A percentile compares a stretch with the other conserved stretches of the same genome.
Conservation (phyloP, 2,329 filamentous ascomycete genomes). For the Cladosporium colombiae region DNA sequence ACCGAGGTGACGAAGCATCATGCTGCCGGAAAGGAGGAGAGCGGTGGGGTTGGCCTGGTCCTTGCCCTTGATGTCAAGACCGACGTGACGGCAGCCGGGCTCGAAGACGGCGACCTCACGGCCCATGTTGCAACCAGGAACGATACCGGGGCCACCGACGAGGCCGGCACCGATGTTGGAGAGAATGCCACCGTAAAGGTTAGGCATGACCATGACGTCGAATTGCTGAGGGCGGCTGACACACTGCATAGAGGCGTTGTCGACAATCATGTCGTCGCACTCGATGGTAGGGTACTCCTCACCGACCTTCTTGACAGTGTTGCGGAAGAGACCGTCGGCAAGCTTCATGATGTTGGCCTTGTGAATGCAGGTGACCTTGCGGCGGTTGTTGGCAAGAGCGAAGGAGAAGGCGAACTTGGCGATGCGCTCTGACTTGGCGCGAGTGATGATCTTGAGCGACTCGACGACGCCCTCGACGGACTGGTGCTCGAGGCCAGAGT, state of each 20-base stretch:
- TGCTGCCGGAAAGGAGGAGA: constrained; percentile 89
- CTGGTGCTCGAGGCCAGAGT: constrained; percentile 98
- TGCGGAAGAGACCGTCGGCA: constrained; percentile 96
- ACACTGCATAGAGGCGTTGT: constrained; percentile 99
- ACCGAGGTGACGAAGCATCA: constrained; percentile 95
- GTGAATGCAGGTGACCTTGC: constrained; percentile 99
- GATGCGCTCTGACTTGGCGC: constrained; percentile 98
- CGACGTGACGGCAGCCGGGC: constrained; percentile 98
- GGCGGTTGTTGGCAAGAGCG: constrained; percentile 95
- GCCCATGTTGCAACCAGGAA: constrained; percentile 99
- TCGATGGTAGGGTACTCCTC: constrained; percentile 95
- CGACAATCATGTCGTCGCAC: constrained; percentile 99
- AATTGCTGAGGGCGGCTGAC: constrained; percentile 96
- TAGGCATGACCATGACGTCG: constrained; percentile 99
- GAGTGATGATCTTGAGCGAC: constrained; percentile 99
- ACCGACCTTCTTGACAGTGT: constrained; percentile 89
- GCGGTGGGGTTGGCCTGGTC: constrained; percentile 98
- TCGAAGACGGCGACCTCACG: constrained; percentile 98
- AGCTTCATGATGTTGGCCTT: constrained; percentile 99
- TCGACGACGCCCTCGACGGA: constrained; percentile 95
- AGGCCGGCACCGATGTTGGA: constrained; percentile 98
- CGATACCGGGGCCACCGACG: constrained; percentile 93
- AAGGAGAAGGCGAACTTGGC: constrained; percentile 99
- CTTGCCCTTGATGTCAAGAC: constrained; percentile 99
- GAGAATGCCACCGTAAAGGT: constrained; percentile 96